Percentiles rank a stretch among this genome's conserved stretches.
phyloP scores from a whole-genome alignment of 2,329 filamentous ascomycete species.

The Leptosphaerulina australis region DNA sequence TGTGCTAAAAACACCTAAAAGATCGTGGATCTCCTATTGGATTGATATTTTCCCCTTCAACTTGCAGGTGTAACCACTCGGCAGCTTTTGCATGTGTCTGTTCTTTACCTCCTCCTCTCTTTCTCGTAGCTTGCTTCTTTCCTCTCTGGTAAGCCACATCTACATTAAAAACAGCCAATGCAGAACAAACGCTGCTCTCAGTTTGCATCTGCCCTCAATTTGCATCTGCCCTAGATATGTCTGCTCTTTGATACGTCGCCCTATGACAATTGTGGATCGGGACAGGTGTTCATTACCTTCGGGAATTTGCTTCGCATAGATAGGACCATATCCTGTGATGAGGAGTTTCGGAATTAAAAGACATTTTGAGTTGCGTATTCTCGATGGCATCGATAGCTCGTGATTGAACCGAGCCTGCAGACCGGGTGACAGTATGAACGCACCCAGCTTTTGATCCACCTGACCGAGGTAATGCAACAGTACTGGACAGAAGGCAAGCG shows the following conservation, averaged over 20 bases:
- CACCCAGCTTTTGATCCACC: not conserved
- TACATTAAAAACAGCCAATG: not conserved
- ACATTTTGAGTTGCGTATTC: not conserved
- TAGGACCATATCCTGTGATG: not conserved
- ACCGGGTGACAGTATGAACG: not conserved
- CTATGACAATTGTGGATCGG: not conserved
- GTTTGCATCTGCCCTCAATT: constrained; percentile 4
- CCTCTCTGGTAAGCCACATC: not conserved
- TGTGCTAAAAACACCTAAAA: no score
- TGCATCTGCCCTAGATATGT: constrained; percentile 5
- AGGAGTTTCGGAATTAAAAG: not conserved
- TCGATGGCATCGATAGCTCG: not conserved
- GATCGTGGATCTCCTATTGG: not conserved
- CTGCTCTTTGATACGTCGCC: constrained; percentile 5
- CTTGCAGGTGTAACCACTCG: not conserved
- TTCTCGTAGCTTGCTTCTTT: not conserved
- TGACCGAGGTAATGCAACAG: not conserved
- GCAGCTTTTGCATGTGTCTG: not conserved
- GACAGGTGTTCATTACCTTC: not conserved
- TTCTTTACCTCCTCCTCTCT: not conserved
- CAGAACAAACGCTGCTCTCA: not conserved
- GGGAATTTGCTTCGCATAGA: not conserved
- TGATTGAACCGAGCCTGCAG: not conserved
- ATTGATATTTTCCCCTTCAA: not conserved
- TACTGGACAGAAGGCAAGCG: constrained; percentile 26